Evolutionary conservation across 345 rosid species (phyloP).

Genomic region (Citrus cavaleriei): DNA sequence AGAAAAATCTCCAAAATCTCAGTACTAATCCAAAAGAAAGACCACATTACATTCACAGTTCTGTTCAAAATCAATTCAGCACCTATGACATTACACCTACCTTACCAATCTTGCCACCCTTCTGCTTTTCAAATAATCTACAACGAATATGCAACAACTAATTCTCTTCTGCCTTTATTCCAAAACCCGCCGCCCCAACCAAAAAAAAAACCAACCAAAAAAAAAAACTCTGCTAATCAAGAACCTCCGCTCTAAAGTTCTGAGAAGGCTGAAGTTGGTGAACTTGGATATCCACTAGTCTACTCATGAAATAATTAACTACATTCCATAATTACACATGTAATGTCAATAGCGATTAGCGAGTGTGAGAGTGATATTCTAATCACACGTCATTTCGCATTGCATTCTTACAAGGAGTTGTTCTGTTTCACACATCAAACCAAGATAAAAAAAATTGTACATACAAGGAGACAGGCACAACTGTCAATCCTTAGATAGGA

Average conservation of each 20-base stretch:
- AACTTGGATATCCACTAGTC: too few relatives aligned
- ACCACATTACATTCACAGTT: too few relatives aligned
- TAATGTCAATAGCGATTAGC: not conserved
- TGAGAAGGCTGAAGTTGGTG: too few relatives aligned
- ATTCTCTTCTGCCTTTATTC: not conserved
- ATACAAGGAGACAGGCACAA: not conserved
- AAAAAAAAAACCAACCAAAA: too few relatives aligned
- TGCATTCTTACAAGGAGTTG: not conserved
- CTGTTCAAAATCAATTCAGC: not conserved
- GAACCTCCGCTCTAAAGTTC: too few relatives aligned
- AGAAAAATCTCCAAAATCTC: too few relatives aligned
- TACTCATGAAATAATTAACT: too few relatives aligned
- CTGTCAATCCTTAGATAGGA: conserved; percentile 56
- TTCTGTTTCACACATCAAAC: not conserved
- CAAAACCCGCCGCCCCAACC: too few relatives aligned
- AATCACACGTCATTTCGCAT: not conserved
- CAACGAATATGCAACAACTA: not conserved
- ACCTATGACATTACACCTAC: not conserved
- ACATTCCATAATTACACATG: too few relatives aligned
- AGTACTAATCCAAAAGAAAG: too few relatives aligned
- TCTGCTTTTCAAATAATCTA: not conserved
- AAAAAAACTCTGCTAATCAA: too few relatives aligned
- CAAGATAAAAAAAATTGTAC: not conserved
- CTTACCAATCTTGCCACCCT: not conserved
- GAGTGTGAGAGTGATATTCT: not conserved